A percentile compares a stretch with the other conserved stretches of the same genome.
Evolutionary conservation across 2,329 filamentous ascomycete species (phyloP).

Genomic region (Domatiomyces globalis): DNA sequence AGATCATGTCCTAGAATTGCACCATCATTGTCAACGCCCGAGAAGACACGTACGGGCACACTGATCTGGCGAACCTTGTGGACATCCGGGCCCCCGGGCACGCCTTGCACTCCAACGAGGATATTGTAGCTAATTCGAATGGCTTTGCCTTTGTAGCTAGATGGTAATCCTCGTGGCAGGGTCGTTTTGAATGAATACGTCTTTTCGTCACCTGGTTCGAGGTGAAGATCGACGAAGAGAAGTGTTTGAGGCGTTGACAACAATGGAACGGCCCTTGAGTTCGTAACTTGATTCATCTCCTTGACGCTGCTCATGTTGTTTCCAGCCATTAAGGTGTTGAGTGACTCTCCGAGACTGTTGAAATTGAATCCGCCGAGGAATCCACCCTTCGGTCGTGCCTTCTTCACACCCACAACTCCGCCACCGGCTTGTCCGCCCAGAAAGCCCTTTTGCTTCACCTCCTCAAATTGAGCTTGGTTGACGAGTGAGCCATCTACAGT

Average conservation of each 20-base stretch:
- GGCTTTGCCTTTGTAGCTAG: slow-evolving; percentile 76
- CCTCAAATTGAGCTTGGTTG: slow-evolving; percentile 79
- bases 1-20: slow-evolving; percentile 86
- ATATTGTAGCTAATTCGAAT: slow-evolving; percentile 87
- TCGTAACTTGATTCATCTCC: slow-evolving; percentile 81
- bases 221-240: slow-evolving; percentile 79
- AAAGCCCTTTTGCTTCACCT: slow-evolving; percentile 87
- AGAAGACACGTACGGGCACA: slow-evolving; percentile 81
- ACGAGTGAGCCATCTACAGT: slow-evolving; percentile 82
- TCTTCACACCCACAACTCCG: slow-evolving; percentile 63
- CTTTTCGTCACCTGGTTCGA: slow-evolving; percentile 76
- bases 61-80: slow-evolving; percentile 78
- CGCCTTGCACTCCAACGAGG: slow-evolving; percentile 78
- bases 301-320: slow-evolving; percentile 85
- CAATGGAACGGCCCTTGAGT: slow-evolving; percentile 73
- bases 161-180: slow-evolving; percentile 76
- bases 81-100: slow-evolving; percentile 55
- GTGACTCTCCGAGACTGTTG: slow-evolving; percentile 72
- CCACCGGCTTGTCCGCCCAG: slow-evolving; percentile 70
- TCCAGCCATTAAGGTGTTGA: slow-evolving; percentile 74
- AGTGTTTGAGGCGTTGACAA: slow-evolving; percentile 94
- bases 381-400: slow-evolving; percentile 58
- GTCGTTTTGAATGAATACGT: slow-evolving; percentile 78
- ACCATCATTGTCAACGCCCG: slow-evolving; percentile 77
- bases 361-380: slow-evolving; percentile 76